Evolutionary conservation across 495 filamentous ascomycete species (phyloP), one percentile per base, ranked within the genome.

Genomic region (Bacidia rubella): DNA sequence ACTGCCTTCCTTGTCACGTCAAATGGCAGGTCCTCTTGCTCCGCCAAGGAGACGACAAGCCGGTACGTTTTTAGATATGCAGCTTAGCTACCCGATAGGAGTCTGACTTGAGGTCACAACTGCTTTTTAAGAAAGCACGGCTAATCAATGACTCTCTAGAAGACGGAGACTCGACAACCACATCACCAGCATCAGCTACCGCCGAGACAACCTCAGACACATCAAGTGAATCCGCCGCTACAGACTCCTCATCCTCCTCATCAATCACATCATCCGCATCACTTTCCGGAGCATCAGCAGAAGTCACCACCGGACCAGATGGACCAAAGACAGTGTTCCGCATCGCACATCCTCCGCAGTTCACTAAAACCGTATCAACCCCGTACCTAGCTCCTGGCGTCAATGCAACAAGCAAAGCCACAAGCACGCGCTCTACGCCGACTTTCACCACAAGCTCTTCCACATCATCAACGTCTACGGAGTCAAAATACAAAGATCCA

Each of bases 381-480:
- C 46, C 56, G 32, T 58, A 58, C 32, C 32, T 17, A n/a, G 56
- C 56, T 3, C 15, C n/a, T 2, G 56, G 56, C 15, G 40, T 58
- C 32, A 58, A 51, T 48, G 56, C 32, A 17, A 54, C 52, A 23
- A 24, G 24, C 26, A 25, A 21, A 41, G 23, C 26, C 17, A 51
- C 56, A 17, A 40, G 39, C 35, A 58, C 56, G n/a, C 29, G 15
- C 29, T 7, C 15, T n/a, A 47, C 45, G n/a, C 20, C 24, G 19
- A 22, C 47, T 38, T 19, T 20, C 17, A 35, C n/a, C 4, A 50
- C 47, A 21, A 17, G 15, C 17, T 29, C 27, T 2, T 29, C 47
- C 4, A 17, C 47, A 25, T 19, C 47, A 7, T 35, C 47, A 20
- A 38, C 47, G 7, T 17, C 25, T 9, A 50, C 47, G 3, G 7